These are phyloP conservation scores for Pseudocercospora fuligena DNA, from an alignment of 2,329 filamentous ascomycete species.

Conservation along the genomic window DNA sequence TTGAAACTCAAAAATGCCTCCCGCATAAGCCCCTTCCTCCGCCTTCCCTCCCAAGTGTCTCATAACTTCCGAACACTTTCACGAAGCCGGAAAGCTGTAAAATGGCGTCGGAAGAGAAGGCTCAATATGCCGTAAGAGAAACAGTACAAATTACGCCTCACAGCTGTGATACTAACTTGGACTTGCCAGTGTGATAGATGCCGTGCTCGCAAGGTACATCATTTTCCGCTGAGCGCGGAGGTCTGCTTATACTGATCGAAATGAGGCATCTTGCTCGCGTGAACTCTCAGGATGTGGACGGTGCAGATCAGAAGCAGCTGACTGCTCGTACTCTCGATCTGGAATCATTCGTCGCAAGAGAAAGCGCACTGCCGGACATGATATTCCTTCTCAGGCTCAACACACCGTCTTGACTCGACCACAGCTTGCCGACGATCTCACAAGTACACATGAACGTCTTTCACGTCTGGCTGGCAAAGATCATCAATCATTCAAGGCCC, in stretches of 20 bases:
- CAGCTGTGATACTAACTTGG: background rate
- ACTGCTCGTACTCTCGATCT: constrained; percentile 3
- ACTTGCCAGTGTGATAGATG: constrained; percentile 28
- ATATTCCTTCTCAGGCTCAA: background rate
- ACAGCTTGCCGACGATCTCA: constrained; percentile 1
- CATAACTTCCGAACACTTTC: background rate
- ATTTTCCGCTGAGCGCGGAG: background rate
- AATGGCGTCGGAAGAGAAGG: background rate
- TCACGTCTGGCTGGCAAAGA: background rate
- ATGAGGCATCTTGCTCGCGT: background rate
- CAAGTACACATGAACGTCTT: constrained; percentile 1
- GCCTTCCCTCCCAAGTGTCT: background rate
- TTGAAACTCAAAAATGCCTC: background rate
- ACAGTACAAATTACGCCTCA: no score
- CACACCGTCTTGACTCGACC: background rate
- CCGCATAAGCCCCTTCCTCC: background rate
- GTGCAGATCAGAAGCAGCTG: background rate
- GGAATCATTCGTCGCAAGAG: constrained; percentile 1
- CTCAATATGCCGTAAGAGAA: background rate
- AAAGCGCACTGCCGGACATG: background rate
- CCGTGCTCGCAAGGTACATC: constrained; percentile 26
- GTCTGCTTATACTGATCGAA: background rate
- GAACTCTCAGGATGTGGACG: background rate
- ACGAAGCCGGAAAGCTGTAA: background rate
- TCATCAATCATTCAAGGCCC: background rate